These are phyloP conservation scores for Rosa persica DNA, from an alignment of 306 rosid species.

Conservation along the genomic window DNA sequence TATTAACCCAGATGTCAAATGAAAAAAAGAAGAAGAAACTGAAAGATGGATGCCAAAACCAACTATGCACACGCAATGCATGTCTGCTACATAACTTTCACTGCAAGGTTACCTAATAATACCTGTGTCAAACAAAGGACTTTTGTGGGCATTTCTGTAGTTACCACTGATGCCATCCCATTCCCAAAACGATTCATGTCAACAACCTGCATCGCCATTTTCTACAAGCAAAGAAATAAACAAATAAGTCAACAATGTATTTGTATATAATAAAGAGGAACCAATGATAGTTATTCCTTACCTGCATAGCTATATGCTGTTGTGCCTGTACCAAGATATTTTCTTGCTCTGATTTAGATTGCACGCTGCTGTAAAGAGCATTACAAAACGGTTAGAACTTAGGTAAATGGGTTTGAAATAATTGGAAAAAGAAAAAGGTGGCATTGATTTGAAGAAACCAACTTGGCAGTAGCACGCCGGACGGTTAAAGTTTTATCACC, in stretches of 20 bases:
- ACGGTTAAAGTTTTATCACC: conserved; percentile 86
- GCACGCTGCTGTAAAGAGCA: conserved; percentile 46
- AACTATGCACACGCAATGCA: conserved; percentile 5
- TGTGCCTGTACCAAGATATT: conserved; percentile 66
- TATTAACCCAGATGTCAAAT: conserved; percentile 2
- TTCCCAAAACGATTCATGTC: conserved; percentile 46
- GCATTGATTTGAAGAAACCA: conserved; percentile 21
- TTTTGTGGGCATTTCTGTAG: conserved; percentile 51
- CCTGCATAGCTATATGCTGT: conserved; percentile 81
- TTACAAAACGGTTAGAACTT: not conserved
- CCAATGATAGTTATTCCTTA: conserved; percentile 8
- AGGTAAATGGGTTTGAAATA: not conserved
- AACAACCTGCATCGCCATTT: conserved; percentile 58
- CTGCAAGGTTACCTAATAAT: conserved; percentile 15
- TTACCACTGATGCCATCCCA: conserved; percentile 34
- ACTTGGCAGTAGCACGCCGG: conserved; percentile 76
- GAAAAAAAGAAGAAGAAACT: not conserved
- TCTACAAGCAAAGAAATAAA: conserved; percentile 27
- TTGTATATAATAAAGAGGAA: conserved; percentile 11
- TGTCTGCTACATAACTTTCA: not conserved
- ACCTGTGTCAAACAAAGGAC: conserved; percentile 76
- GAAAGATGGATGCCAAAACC: not conserved
- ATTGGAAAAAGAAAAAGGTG: not conserved
- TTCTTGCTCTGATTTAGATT: conserved; percentile 79
- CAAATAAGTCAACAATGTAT: conserved; percentile 2